Evolutionary conservation across 805 yeast genomes (phyloP), one percentile per base, ranked within the genome.

Genomic region (Cyberlindnera japonica): DNA sequence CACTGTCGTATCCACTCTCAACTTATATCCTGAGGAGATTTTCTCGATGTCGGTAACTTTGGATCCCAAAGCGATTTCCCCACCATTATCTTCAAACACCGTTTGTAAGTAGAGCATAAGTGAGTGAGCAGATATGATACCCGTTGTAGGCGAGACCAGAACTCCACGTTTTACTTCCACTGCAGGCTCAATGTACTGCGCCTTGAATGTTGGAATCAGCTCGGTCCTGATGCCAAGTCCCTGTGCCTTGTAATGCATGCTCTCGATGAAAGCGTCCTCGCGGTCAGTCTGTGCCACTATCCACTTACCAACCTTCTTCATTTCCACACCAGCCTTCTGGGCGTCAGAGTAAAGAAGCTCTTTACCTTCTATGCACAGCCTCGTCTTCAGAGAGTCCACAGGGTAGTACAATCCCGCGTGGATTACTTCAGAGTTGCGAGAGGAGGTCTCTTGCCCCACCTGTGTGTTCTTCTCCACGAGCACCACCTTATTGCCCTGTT

Each of bases 381-480:
- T 62, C 0, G 86, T 77, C 55, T 86, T 83, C 39, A 90, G 65
- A 3, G 83, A 72, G 43, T 75, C 74, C 9, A 67, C 63, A 0
- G 95, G 95, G 54, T 85, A 83, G 58, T 90, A 90, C 6, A 89
- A 54, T 0, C 96, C 96, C 0, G 95, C 95, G 62, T 89, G 97
- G 18, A 89, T 82, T 19, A 90, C 97, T 55, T 90, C 97, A 2
- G 95, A 84, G 65, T 89, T 89, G 38, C 96, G 68, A n/a, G 91
- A 74, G 6, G 95, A 82, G 0, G 95, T 87, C 53, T 89, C 96
- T 49, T 75, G 72, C 2, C 96, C 96, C 35, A 78, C 58, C 25
- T 68, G 67, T 1, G 63, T 59, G 57, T 88, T 77, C 53, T 83
- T 78, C 51, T 89, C 97, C 2, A 89, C 58, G 9, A 90, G 57